Base-by-base conservation (phyloP, 2,329 filamentous ascomycete species). In the Penicillium verrucosum region DNA sequence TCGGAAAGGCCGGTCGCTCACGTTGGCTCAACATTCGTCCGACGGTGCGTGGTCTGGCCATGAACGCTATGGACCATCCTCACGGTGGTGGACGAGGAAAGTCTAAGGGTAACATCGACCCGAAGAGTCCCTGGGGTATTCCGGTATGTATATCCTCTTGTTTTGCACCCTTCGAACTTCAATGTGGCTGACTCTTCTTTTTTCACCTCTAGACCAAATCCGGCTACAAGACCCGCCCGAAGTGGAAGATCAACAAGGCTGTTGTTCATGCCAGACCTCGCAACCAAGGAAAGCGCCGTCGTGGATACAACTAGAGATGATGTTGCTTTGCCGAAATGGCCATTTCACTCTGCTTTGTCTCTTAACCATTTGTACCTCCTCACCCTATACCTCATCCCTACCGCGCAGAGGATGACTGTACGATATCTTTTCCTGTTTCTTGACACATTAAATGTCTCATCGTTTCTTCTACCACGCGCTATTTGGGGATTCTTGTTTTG, bases 11-110 rank as follows among this genome's bases (percentile, higher is more conserved):
- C 67, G 94, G 94, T 71, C 86, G 95, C 68, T 92, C 88, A 67
- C 85, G 94, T 70, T 97, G 92, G 92, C 78, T 97, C 64, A 94
- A 94, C 71, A 96, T 95, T 70, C 83, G 94, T 65, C 94, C 94
- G 16, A 97, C 94, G 0, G 94, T 99, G 43, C 87, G 95, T 81
- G 95, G 94, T 88, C 79, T 97, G 68, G 94, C 95, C 61, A 99
- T 99, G 95, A 99, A 99, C 81, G 92, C 93, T 86, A 89, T 87
- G 68, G 94, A 99, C 71, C 94, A 99, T 82, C 94, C 94, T 70
- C 94, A 99, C 76, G 94, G 94, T 84, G 94, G 94, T 89, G 94
- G 94, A 77, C 86, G 95, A 82, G 94, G 94, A 80, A 99, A 99
- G 80, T 97, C 92, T 56, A 99, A 99, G 90, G 92, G 94, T 85